Percentiles rank a stretch among this genome's conserved stretches.
Conservation (phyloP, 2,329 filamentous ascomycete species). For the Nothopassalora personata region DNA sequence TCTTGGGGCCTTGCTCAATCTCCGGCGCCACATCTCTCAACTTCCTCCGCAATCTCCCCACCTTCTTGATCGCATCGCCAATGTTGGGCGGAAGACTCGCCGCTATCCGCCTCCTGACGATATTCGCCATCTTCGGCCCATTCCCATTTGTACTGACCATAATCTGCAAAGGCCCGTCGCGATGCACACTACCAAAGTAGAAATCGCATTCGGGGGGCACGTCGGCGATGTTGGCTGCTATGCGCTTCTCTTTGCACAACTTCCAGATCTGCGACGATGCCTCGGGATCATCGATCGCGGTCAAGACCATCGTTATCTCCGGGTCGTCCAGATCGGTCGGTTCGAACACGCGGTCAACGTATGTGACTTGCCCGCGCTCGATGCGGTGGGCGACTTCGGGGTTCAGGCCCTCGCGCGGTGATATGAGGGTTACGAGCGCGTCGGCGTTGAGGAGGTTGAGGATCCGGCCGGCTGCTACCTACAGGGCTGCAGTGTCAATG, state of each 20-base stretch:
- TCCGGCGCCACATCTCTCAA: slow-evolving; percentile 71
- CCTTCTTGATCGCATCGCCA: slow-evolving; percentile 77
- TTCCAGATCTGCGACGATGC: slow-evolving; percentile 92
- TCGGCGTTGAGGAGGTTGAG: slow-evolving; percentile 93
- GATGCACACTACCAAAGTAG: slow-evolving; percentile 93
- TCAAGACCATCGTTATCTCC: slow-evolving; percentile 74
- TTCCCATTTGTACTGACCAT: slow-evolving; percentile 99
- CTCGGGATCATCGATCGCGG: slow-evolving; percentile 85
- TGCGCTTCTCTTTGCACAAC: slow-evolving; percentile 75
- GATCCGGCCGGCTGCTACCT: slow-evolving; percentile 95
- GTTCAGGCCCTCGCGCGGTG: slow-evolving; percentile 71
- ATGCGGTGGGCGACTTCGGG: slow-evolving; percentile 82
- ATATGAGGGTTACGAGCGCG: slow-evolving; percentile 80
- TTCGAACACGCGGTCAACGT: slow-evolving; percentile 78
- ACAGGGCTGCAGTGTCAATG: slow-evolving; percentile 17
- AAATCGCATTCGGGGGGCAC: slow-evolving; percentile 97
- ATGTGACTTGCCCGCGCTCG: slow-evolving; percentile 65
- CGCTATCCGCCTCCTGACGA: slow-evolving; percentile 78
- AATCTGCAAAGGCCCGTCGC: slow-evolving; percentile 90
- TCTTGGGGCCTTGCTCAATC: slow-evolving; percentile 68
- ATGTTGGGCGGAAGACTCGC: slow-evolving; percentile 68
- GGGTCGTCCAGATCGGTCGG: slow-evolving; percentile 75
- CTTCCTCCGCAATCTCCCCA: slow-evolving; percentile 74
- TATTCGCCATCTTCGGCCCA: slow-evolving; percentile 82
- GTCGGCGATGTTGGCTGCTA: slow-evolving; percentile 93